A percentile compares a stretch with the other conserved stretches of the same genome.
Evolutionary conservation across 164 flowering plant species (phyloP).

Genomic region (Chimonanthus salicifolius): DNA sequence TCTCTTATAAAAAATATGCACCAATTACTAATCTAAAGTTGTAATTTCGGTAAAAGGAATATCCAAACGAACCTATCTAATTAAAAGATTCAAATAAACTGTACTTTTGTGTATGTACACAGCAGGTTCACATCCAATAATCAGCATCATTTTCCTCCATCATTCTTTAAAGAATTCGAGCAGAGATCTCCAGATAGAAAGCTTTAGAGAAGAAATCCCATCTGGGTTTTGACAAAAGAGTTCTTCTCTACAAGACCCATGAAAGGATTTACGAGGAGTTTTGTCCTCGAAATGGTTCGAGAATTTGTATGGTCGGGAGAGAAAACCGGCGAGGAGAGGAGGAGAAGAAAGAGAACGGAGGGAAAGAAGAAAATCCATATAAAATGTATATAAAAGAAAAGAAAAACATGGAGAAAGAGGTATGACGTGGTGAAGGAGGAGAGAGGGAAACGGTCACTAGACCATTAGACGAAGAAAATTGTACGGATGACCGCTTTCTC

Average conservation of each 20-base stretch:
- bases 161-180: neutral
- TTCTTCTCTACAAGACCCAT: neutral
- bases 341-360: neutral
- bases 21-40: too few relatives aligned
- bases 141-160: neutral
- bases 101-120: neutral
- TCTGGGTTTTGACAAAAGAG: constrained; percentile 1
- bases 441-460: neutral
- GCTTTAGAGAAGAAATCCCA: constrained; percentile 1
- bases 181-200: neutral
- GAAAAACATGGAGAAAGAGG: neutral
- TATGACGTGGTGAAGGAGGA: neutral
- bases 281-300: neutral
- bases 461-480: neutral
- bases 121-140: neutral
- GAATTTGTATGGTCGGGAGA: constrained; percentile 5
- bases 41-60: neutral
- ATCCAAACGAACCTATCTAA: neutral
- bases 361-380: neutral
- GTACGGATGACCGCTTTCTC: neutral
- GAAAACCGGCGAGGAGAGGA: neutral
- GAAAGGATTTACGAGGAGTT: neutral
- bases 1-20: too few relatives aligned
- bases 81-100: neutral
- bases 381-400: neutral